phyloP scores from a whole-genome alignment of 2,329 filamentous ascomycete genomes.

The Calcarisporium arbuscula region DNA sequence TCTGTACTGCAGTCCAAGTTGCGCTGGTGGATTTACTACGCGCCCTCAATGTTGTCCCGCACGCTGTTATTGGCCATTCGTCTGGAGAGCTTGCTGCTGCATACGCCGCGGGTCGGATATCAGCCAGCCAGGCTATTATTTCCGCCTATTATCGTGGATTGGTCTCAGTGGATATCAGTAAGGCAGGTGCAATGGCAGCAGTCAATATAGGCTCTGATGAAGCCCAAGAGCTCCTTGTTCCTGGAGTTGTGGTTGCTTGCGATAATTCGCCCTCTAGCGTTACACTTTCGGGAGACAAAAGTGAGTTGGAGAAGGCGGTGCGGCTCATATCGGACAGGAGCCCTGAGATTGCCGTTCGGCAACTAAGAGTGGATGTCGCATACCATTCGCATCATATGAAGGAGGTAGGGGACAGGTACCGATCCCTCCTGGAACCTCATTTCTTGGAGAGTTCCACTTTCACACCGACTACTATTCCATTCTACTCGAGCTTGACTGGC shows the following conservation, averaged over 20 bases:
- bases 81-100: no score
- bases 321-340: neutral
- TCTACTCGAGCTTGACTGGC: conserved; percentile 7
- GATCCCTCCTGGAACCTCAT: neutral
- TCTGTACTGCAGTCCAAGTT: conserved; percentile 37
- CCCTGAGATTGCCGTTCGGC: neutral
- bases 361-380: neutral
- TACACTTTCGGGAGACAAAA: conserved; percentile 15
- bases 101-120: no score
- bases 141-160: no score
- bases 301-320: conserved; percentile 6
- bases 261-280: conserved; percentile 15
- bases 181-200: conserved; percentile 18
- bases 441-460: no score
- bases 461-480: no score
- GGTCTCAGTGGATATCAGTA: neutral
- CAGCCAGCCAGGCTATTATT: no score
- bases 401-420: neutral
- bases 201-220: conserved; percentile 9
- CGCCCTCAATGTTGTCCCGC: no score
- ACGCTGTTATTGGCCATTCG: no score
- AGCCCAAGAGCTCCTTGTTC: conserved; percentile 8
- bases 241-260: conserved; percentile 13
- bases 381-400: conserved; percentile 24
- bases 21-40: conserved; percentile 32